Conservation (phyloP, 2,329 filamentous ascomycete species). For the Hymenoscyphus infarciens region DNA sequence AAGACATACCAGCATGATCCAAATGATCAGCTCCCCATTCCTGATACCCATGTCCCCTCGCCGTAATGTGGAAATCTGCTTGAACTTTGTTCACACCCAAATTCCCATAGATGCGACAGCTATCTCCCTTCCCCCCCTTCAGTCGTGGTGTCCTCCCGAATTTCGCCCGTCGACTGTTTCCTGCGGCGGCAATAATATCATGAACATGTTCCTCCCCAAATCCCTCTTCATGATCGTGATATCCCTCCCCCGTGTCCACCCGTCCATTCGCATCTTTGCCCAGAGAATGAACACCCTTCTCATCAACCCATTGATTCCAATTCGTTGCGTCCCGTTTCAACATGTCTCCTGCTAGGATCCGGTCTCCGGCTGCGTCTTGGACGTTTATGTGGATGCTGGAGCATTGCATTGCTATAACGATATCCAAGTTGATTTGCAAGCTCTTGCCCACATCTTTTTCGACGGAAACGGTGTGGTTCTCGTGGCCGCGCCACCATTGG, state of each 20-base stretch:
- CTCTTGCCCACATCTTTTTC: conserved; percentile 85
- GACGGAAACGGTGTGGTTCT: conserved; percentile 87
- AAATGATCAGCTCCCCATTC: conserved; percentile 70
- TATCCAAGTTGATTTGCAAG: conserved; percentile 91
- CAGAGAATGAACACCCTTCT: conserved; percentile 60
- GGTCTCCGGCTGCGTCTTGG: conserved; percentile 89
- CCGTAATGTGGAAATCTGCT: conserved; percentile 97
- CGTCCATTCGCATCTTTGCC: conserved; percentile 53
- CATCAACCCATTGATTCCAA: conserved; percentile 79
- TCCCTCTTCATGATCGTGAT: conserved; percentile 61
- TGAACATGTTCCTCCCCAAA: conserved; percentile 81
- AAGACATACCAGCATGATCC: conserved; percentile 68
- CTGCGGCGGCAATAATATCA: conserved; percentile 74
- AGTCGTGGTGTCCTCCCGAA: conserved; percentile 74
- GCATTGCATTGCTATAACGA: conserved; percentile 89
- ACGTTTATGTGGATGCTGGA: conserved; percentile 91
- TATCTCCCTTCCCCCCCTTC: conserved; percentile 49
- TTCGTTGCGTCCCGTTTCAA: conserved; percentile 73
- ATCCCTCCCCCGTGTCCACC: conserved; percentile 55
- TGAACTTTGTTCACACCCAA: conserved; percentile 95
- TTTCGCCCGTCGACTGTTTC: conserved; percentile 54
- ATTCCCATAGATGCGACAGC: conserved; percentile 85
- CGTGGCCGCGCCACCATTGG: conserved; percentile 80
- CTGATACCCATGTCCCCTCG: conserved; percentile 89
- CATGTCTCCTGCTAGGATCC: conserved; percentile 75